These are phyloP conservation scores for Aspergillus uvarum DNA, from an alignment of 2,329 filamentous ascomycete species.

Conservation along the genomic window DNA sequence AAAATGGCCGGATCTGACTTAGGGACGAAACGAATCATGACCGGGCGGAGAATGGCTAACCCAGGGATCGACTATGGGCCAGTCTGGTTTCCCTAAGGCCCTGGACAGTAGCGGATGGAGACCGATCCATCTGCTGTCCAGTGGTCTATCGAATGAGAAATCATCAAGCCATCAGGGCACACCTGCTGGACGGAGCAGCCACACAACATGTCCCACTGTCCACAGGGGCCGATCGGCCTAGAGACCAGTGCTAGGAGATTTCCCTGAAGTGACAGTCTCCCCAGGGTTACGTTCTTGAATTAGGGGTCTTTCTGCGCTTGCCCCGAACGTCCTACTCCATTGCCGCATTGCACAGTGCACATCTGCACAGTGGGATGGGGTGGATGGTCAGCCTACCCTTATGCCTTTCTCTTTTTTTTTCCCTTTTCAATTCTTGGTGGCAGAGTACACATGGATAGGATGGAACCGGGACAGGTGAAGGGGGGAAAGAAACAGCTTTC, in stretches of 20 bases:
- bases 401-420: not conserved
- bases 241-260: constrained; percentile 2
- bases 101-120: not conserved
- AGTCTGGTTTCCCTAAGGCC: not conserved
- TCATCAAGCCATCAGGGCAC: constrained; percentile 2
- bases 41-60: constrained; percentile 4
- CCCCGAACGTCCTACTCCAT: not conserved
- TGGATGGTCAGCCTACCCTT: not conserved
- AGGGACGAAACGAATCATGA: not conserved
- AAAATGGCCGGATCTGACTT: constrained; percentile 7
- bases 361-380: no score
- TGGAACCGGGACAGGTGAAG: not conserved
- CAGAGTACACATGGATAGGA: not conserved
- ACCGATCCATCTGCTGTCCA: not conserved
- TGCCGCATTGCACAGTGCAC: not conserved
- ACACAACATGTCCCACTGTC: not conserved
- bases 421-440: no score
- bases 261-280: constrained; percentile 4
- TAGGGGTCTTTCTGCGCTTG: not conserved
- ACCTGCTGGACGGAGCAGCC: not conserved
- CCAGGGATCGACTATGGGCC: constrained; percentile 8
- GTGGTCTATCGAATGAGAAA: constrained; percentile 2
- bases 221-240: constrained; percentile 7
- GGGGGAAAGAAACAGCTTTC: not conserved
- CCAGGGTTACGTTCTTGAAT: constrained; percentile 3